Evolutionary conservation across 768 basidiomycete genomes (phyloP).

Genomic region (Cystofilobasidium macerans): DNA sequence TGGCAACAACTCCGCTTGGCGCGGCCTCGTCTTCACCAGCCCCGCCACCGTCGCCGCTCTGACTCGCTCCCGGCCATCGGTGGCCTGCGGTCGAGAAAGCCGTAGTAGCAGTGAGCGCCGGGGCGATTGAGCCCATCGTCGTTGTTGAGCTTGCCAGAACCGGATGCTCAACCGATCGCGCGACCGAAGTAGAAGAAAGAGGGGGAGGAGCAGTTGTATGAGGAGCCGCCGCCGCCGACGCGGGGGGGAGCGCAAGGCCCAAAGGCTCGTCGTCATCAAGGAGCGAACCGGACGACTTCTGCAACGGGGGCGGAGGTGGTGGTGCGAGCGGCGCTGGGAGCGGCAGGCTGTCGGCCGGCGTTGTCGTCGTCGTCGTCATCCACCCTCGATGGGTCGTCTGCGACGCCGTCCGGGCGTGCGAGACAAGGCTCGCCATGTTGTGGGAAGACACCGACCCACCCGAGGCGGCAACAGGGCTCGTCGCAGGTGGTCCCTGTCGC

Average conservation of each 20-base stretch:
- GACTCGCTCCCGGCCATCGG: too few relatives aligned
- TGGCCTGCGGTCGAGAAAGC: too few relatives aligned
- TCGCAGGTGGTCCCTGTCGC: background rate
- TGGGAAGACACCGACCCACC: background rate
- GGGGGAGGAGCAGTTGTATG: too few relatives aligned
- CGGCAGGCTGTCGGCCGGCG: background rate
- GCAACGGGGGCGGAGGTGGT: background rate
- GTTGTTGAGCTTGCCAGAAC: too few relatives aligned
- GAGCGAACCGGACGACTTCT: background rate
- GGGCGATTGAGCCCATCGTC: too few relatives aligned
- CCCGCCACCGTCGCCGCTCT: background rate
- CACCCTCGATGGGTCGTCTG: background rate
- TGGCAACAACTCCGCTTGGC: background rate
- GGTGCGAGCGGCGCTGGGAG: background rate
- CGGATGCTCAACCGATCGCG: too few relatives aligned
- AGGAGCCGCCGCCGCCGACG: background rate
- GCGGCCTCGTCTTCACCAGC: background rate
- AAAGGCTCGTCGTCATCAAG: background rate
- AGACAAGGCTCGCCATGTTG: background rate
- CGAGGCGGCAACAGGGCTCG: background rate
- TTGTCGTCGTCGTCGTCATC: background rate
- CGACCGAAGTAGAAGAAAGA: too few relatives aligned
- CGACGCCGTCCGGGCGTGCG: background rate
- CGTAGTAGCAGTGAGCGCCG: too few relatives aligned
- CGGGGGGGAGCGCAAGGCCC: background rate